Conservation (phyloP, 495 filamentous ascomycete species). For the Hyaloscypha finlandica region DNA sequence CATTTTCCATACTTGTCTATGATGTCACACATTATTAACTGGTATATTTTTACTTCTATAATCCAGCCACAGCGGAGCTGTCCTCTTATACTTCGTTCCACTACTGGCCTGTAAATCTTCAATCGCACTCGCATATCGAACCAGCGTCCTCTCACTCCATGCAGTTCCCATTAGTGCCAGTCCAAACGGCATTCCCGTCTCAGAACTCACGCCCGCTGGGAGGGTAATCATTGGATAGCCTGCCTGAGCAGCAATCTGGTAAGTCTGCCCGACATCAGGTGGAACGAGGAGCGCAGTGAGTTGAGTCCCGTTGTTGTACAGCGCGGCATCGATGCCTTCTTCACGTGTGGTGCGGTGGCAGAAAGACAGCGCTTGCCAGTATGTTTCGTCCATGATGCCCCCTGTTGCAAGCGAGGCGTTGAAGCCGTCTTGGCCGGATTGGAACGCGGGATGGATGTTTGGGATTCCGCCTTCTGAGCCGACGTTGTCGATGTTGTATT, state of each 20-base stretch:
- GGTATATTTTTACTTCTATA: conserved; percentile 30
- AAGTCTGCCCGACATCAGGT: conserved; percentile 64
- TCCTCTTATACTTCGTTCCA: conserved; percentile 27
- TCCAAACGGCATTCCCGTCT: conserved; percentile 70
- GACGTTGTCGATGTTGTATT: conserved; percentile 66
- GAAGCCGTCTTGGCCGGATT: conserved; percentile 70
- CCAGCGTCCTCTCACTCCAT: conserved; percentile 59
- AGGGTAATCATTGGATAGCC: conserved; percentile 74
- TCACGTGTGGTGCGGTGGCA: conserved; percentile 59
- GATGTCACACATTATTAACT: conserved; percentile 29
- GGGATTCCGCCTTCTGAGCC: conserved; percentile 71
- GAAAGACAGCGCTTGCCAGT: conserved; percentile 64
- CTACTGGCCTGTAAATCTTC: conserved; percentile 54
- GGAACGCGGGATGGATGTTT: conserved; percentile 63
- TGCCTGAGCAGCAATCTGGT: conserved; percentile 53
- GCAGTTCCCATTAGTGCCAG: conserved; percentile 67
- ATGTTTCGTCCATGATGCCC: conserved; percentile 65
- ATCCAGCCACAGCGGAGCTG: conserved; percentile 21
- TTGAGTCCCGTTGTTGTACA: conserved; percentile 47
- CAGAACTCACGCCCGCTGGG: conserved; percentile 54
- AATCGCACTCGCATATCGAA: conserved; percentile 68
- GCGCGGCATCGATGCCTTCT: conserved; percentile 68
- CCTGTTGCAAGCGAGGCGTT: conserved; percentile 58
- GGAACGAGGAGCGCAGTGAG: conserved; percentile 66
- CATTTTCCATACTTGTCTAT: no score